Conservation (phyloP, 306 rosid species). For the Pueraria montana region DNA sequence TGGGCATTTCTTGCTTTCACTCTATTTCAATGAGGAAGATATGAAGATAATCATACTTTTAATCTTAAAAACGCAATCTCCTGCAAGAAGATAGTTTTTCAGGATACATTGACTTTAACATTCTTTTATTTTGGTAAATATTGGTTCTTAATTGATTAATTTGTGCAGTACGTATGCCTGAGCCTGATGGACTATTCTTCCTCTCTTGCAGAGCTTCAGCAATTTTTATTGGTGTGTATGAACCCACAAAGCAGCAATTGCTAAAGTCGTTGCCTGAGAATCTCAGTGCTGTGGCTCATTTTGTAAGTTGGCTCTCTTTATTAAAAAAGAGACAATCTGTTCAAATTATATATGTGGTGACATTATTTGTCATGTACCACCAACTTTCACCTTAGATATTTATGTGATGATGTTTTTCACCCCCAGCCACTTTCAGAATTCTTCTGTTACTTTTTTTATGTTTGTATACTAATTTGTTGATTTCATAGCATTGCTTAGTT, state of each 20-base stretch:
- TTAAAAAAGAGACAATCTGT: not conserved
- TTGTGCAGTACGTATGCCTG: slow-evolving; percentile 25
- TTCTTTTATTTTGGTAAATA: slow-evolving; percentile 20
- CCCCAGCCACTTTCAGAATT: not conserved
- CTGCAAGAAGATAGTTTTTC: slow-evolving; percentile 6
- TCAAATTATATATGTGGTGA: slow-evolving; percentile 1
- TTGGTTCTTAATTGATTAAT: slow-evolving; percentile 32
- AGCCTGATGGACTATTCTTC: slow-evolving; percentile 44
- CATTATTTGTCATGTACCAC: not conserved
- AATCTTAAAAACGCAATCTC: not conserved
- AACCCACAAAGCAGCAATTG: slow-evolving; percentile 77
- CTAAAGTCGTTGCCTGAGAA: slow-evolving; percentile 70
- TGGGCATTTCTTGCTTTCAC: not conserved
- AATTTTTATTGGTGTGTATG: slow-evolving; percentile 82
- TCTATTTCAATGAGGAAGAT: not conserved
- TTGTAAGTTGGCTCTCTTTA: slow-evolving; percentile 63
- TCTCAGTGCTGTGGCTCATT: slow-evolving; percentile 79
- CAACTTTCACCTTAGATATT: slow-evolving; percentile 32
- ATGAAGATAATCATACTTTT: not conserved
- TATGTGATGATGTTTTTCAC: slow-evolving; percentile 2
- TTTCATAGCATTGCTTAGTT: slow-evolving; percentile 28
- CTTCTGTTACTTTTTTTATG: not conserved
- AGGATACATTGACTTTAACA: slow-evolving; percentile 18
- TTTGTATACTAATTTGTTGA: slow-evolving; percentile 2
- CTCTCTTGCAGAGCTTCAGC: slow-evolving; percentile 78